A percentile compares a stretch with the other conserved stretches of the same genome.
phyloP scores from a whole-genome alignment of 768 basidiomycete genomes.

The Suillus plorans region DNA sequence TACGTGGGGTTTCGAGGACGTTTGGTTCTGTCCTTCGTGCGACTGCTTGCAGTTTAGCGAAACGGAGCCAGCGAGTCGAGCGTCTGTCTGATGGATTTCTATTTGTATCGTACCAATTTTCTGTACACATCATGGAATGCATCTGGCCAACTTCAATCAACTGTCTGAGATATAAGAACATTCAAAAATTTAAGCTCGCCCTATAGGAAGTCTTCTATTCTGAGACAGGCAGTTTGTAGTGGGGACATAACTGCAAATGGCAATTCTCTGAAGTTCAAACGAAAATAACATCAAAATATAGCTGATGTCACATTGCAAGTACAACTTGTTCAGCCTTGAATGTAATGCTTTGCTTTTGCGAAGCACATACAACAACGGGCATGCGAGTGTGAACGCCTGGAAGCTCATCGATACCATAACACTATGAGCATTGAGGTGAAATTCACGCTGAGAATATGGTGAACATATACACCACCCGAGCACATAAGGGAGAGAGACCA shows the following conservation, averaged over 20 bases:
- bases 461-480: not conserved
- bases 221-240: no score
- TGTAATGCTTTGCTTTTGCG: constrained; percentile 18
- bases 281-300: not conserved
- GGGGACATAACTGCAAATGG: no score
- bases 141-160: no score
- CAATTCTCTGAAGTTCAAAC: no score
- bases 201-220: no score
- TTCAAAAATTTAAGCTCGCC: no score
- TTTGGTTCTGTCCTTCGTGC: constrained; percentile 27
- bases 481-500: not conserved
- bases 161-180: no score
- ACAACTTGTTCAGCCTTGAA: constrained; percentile 11
- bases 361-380: constrained; percentile 16
- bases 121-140: no score
- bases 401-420: not conserved
- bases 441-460: not conserved
- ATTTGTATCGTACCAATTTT: not conserved
- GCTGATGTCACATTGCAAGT: no score
- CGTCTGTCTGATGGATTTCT: constrained; percentile 43
- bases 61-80: constrained; percentile 36
- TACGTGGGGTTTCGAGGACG: constrained; percentile 35
- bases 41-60: constrained; percentile 23
- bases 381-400: not conserved
- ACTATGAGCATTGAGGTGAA: not conserved